Base-by-base conservation (phyloP, 176 grass and related monocot genomes). In the maize (Zea mays) region DNA sequence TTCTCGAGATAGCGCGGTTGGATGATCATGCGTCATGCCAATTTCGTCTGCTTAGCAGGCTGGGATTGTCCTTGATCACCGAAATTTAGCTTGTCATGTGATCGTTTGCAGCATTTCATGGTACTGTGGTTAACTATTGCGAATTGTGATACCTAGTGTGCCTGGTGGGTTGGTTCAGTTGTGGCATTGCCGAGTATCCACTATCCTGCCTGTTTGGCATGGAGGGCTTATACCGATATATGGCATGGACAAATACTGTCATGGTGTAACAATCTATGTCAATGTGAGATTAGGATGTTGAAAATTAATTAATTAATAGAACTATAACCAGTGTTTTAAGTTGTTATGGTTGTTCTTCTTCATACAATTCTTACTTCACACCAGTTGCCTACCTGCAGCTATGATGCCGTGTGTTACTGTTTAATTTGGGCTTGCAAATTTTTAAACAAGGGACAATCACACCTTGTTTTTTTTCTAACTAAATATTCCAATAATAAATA, bases 381-480 rank as follows among this genome's bases (percentile, higher is more conserved):
- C 12, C 11, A 61, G 45, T 59, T 74, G 52, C 44, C 3, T 16
- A 4, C 33, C 15, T 57, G 49, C 8, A 19, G 41, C 43, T 51
- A 43, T 27, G 27, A 27, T 79, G 2, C 40, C 12, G 1, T 49
- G 5, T 6, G 8, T 47, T 74, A 36, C 44, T 45, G 39, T 51
- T 33, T 33, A 3, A 20, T 60, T 39, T 49, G 15, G 66, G 50
- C 35, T 49, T 67, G 17, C 33, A 74, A 13, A 27, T 61, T 40
- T 41, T 50, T 49, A 49, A 74, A 79, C n/a, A 73, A 37, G 36
- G n/a, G 36, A 69, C 58, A 21, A 50, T 5, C 47, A 54, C 7
- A 54, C 59, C 60, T 82, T 55, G 5, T 27, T 52, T 83, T 72
- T 27, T 55, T 75, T 46, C 21, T 70, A 49, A 45, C 65, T 75